Evolutionary conservation across 2,329 filamentous ascomycete genomes (phyloP).

Genomic region (Stachybotrys echinatus): DNA sequence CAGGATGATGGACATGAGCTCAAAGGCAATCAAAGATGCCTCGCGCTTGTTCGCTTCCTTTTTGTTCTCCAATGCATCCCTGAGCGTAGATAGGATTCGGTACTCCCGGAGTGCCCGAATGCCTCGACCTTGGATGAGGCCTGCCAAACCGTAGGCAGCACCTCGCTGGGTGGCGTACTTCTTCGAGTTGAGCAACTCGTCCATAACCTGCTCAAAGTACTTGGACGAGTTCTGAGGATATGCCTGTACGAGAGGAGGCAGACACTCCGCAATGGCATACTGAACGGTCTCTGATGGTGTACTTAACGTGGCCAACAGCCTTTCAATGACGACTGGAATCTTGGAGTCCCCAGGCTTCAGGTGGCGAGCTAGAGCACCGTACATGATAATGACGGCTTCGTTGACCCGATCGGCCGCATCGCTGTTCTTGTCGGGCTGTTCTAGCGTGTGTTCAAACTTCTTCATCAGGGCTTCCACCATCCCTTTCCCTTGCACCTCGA

Average conservation of each 20-base stretch:
- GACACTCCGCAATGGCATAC: slow-evolving; percentile 89
- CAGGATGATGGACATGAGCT: slow-evolving; percentile 80
- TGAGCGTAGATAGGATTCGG: slow-evolving; percentile 77
- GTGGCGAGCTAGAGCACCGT: slow-evolving; percentile 88
- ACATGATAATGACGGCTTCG: slow-evolving; percentile 95
- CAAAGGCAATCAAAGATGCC: slow-evolving; percentile 83
- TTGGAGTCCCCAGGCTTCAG: slow-evolving; percentile 79
- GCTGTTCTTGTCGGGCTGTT: slow-evolving; percentile 75
- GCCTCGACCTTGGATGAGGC: slow-evolving; percentile 83
- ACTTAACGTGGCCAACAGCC: slow-evolving; percentile 79
- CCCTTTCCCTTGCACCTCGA: slow-evolving; percentile 73
- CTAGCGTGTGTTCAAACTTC: slow-evolving; percentile 83
- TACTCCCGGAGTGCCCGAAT: slow-evolving; percentile 77
- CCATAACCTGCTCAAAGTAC: slow-evolving; percentile 76
- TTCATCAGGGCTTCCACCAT: slow-evolving; percentile 89
- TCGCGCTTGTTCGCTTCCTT: slow-evolving; percentile 87
- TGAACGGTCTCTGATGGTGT: slow-evolving; percentile 96
- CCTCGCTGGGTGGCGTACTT: slow-evolving; percentile 90
- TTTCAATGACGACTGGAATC: slow-evolving; percentile 80
- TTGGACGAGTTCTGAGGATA: slow-evolving; percentile 71
- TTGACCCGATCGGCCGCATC: slow-evolving; percentile 85
- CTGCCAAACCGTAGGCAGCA: slow-evolving; percentile 90
- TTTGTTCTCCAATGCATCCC: slow-evolving; percentile 85
- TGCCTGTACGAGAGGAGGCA: slow-evolving; percentile 83
- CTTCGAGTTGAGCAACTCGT: slow-evolving; percentile 79